phyloP scores from a whole-genome alignment of 108 stramenopile genomes.

The Aurantiochytrium sp. region DNA sequence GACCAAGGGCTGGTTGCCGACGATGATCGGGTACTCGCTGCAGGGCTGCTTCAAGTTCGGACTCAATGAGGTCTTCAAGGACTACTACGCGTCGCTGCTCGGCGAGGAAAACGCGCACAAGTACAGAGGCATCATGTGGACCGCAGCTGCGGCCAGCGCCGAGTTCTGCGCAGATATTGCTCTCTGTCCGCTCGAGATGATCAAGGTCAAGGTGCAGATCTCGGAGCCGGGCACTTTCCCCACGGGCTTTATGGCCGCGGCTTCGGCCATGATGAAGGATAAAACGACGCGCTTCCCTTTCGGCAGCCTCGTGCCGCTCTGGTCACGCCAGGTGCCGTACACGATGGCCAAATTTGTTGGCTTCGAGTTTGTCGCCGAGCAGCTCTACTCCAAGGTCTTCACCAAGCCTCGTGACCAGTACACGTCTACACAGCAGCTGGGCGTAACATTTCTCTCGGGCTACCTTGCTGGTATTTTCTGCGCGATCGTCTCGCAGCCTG shows the following conservation, averaged over 20 bases:
- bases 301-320: slow-evolving; percentile 81
- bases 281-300: slow-evolving; percentile 83
- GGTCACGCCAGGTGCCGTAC: slow-evolving; percentile 97
- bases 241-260: slow-evolving; percentile 69
- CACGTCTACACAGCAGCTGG: slow-evolving; percentile 53
- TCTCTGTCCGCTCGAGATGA: slow-evolving; percentile 93
- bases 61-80: slow-evolving; percentile 47
- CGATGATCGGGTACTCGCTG: slow-evolving; percentile 30
- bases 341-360: slow-evolving; percentile 98
- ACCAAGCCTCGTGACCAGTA: slow-evolving; percentile 29
- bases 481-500: slow-evolving; percentile 96
- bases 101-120: slow-evolving; percentile 87
- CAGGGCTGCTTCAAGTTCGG: slow-evolving; percentile 35
- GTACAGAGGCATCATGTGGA: slow-evolving; percentile 81
- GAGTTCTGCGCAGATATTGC: slow-evolving; percentile 94
- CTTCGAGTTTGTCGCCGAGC: slow-evolving; percentile 26
- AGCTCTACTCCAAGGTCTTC: slow-evolving; percentile 32
- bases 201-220: slow-evolving; percentile 90
- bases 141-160: slow-evolving; percentile 77
- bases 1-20: slow-evolving; percentile 35
- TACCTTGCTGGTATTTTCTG: slow-evolving; percentile 89
- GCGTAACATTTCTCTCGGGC: slow-evolving; percentile 81
- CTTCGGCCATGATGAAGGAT: slow-evolving; percentile 68
- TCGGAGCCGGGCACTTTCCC: slow-evolving; percentile 66
- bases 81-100: slow-evolving; percentile 44